phyloP scores from a whole-genome alignment of 2,329 filamentous ascomycete species.

The Trichoderma atrobrunneum region DNA sequence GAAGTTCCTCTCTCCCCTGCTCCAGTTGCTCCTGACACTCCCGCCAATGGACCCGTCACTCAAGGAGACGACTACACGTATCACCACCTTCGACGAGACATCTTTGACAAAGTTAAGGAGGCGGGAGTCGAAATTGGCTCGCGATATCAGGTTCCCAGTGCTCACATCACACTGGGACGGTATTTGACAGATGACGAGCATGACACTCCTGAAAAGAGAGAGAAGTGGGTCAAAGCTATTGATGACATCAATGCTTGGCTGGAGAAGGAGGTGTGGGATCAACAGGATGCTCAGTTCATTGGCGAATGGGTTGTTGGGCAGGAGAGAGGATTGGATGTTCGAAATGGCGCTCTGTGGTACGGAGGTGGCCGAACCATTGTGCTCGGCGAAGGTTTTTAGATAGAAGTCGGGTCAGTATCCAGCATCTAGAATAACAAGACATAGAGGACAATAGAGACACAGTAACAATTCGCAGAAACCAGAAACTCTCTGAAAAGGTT shows the following conservation, averaged over 20 bases:
- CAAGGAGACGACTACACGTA: conserved; percentile 73
- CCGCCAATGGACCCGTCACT: conserved; percentile 29
- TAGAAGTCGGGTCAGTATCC: background rate
- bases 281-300: conserved; percentile 39
- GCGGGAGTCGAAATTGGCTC: conserved; percentile 70
- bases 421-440: background rate
- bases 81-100: conserved; percentile 81
- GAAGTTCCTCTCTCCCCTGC: conserved; percentile 46
- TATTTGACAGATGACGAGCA: conserved; percentile 70
- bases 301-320: conserved; percentile 88
- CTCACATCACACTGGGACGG: conserved; percentile 82
- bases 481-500: background rate
- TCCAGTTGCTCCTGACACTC: conserved; percentile 38
- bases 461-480: background rate
- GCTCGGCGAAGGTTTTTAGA: conserved; percentile 59
- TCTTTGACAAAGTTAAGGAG: conserved; percentile 60
- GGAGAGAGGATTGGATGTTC: conserved; percentile 74
- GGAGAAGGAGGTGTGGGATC: conserved; percentile 66
- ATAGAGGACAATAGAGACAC: background rate
- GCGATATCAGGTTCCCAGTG: conserved; percentile 83
- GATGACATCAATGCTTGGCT: conserved; percentile 78
- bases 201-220: conserved; percentile 55
- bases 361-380: conserved; percentile 72
- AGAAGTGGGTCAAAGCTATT: conserved; percentile 64
- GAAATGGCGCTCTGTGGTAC: conserved; percentile 81